These are phyloP conservation scores for Haplosporangium sp. DNA, from an alignment of 371 early-diverging fungal species.

Conservation along the genomic window DNA sequence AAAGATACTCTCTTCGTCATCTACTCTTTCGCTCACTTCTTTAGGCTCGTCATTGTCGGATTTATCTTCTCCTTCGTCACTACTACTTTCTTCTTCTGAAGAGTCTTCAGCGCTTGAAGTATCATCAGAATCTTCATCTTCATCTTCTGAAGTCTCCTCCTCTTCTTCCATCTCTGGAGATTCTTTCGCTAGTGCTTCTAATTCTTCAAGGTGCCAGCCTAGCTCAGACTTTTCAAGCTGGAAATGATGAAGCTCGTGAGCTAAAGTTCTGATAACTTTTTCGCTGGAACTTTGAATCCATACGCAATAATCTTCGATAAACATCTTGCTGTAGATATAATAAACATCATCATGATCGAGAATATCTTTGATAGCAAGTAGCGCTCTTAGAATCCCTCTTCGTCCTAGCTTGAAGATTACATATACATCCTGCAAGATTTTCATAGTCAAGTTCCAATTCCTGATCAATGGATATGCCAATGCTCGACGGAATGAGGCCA, in stretches of 20 bases:
- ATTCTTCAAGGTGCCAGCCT: constrained; percentile 81
- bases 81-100: constrained; percentile 15
- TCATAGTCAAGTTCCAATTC: constrained; percentile 75
- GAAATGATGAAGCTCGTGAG: constrained; percentile 83
- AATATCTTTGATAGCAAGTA: constrained; percentile 82
- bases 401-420: constrained; percentile 87
- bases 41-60: constrained; percentile 1
- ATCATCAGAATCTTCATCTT: constrained; percentile 13
- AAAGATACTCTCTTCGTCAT: constrained; percentile 41
- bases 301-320: constrained; percentile 95
- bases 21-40: neutral
- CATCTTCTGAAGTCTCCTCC: constrained; percentile 19
- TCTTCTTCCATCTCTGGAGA: constrained; percentile 51
- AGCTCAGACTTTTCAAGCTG: constrained; percentile 72
- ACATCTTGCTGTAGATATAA: constrained; percentile 88
- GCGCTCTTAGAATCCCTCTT: constrained; percentile 80
- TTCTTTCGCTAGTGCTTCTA: constrained; percentile 73
- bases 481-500: constrained; percentile 80
- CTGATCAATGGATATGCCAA: constrained; percentile 91
- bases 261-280: constrained; percentile 75
- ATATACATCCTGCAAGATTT: constrained; percentile 84
- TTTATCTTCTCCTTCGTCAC: constrained; percentile 7
- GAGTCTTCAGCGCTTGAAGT: constrained; percentile 32
- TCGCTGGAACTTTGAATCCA: constrained; percentile 93
- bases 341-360: constrained; percentile 89